These are phyloP conservation scores for Venturia asperata DNA, from an alignment of 2,329 filamentous ascomycete species.

Conservation along the genomic window DNA sequence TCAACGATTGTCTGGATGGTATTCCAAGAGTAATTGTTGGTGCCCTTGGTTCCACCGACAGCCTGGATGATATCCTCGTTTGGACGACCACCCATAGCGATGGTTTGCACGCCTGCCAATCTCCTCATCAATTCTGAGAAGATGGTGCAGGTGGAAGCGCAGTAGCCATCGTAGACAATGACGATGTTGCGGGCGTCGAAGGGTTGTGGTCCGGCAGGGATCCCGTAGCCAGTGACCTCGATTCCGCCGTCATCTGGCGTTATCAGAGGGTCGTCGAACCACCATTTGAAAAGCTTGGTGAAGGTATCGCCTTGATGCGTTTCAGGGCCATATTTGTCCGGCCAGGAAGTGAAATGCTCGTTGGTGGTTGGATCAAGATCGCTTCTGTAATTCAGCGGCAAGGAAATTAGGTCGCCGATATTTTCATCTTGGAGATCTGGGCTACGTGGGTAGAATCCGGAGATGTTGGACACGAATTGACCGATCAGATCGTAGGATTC, in stretches of 20 bases:
- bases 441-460: slow-evolving; percentile 29
- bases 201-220: slow-evolving; percentile 31
- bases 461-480: slow-evolving; percentile 32
- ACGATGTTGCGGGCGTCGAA: slow-evolving; percentile 49
- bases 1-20: slow-evolving; percentile 25
- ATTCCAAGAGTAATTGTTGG: slow-evolving; percentile 31
- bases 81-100: slow-evolving; percentile 45
- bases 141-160: slow-evolving; percentile 52
- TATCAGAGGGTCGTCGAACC: slow-evolving; percentile 36
- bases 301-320: slow-evolving; percentile 45
- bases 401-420: slow-evolving; percentile 33
- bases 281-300: slow-evolving; percentile 51
- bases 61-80: slow-evolving; percentile 46
- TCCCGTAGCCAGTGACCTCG: slow-evolving; percentile 14
- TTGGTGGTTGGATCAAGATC: slow-evolving; percentile 40
- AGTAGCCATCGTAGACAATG: slow-evolving; percentile 52
- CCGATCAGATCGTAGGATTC: slow-evolving; percentile 42
- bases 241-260: slow-evolving; percentile 35
- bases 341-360: slow-evolving; percentile 42
- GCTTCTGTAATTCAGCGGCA: slow-evolving; percentile 42
- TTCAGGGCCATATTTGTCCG: slow-evolving; percentile 41
- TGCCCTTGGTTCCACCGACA: slow-evolving; percentile 48
- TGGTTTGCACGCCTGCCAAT: slow-evolving; percentile 47
- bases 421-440: slow-evolving; percentile 34
- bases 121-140: slow-evolving; percentile 49